Percentiles rank a stretch among this genome's conserved stretches.
These are phyloP conservation scores for Hibiscus syriacus DNA, from an alignment of 345 rosid genomes.

Conservation along the genomic window DNA sequence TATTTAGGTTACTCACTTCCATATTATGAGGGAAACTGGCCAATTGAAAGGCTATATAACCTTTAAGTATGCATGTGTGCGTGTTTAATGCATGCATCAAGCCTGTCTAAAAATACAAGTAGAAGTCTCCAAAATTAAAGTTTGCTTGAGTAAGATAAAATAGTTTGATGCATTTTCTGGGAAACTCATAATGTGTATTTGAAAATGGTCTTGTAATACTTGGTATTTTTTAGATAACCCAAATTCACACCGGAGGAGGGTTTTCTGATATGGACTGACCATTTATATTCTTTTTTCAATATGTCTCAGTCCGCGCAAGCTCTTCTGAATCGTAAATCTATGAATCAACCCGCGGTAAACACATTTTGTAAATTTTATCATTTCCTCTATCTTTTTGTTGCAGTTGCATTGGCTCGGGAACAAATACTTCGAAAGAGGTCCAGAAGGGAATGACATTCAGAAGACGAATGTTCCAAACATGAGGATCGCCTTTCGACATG, in stretches of 20 bases:
- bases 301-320: too few species aligned
- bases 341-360: not conserved
- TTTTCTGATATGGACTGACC: too few species aligned
- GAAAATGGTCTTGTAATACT: not conserved
- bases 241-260: too few species aligned
- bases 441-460: slow-evolving; percentile 43
- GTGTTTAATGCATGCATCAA: too few species aligned
- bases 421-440: slow-evolving; percentile 31
- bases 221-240: too few species aligned
- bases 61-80: not conserved
- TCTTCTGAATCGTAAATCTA: not conserved
- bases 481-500: slow-evolving; percentile 37
- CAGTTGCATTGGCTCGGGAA: slow-evolving; percentile 47
- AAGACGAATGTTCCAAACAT: slow-evolving; percentile 38
- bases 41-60: not conserved
- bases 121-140: too few species aligned
- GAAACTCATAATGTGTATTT: not conserved
- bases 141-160: not conserved
- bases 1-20: not conserved
- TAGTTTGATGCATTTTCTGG: not conserved
- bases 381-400: not conserved
- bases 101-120: too few species aligned
- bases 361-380: not conserved
- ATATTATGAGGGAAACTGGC: not conserved
- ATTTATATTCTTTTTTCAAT: too few species aligned